phyloP scores from a whole-genome alignment of 352 stramenopile genomes.

The Nothophytophthora sp. region DNA sequence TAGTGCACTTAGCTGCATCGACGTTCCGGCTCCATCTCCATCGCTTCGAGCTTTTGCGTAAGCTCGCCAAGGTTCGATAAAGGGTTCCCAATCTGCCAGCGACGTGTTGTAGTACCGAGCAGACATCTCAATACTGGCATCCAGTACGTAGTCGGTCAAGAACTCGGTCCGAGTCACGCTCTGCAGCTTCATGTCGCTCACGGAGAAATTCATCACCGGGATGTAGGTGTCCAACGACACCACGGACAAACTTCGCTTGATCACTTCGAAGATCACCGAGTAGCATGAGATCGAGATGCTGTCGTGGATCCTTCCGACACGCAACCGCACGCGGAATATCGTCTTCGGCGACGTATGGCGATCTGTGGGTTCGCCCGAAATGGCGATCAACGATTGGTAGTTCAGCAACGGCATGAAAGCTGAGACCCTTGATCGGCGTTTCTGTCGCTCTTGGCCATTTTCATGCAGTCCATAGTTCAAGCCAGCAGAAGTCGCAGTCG shows the following conservation, averaged over 20 bases:
- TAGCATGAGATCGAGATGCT: conserved; percentile 67
- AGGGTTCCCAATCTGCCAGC: conserved; percentile 87
- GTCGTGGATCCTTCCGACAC: conserved; percentile 77
- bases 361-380: conserved; percentile 46
- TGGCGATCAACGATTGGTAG: conserved; percentile 72
- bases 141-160: conserved; percentile 55
- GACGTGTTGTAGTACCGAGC: conserved; percentile 89
- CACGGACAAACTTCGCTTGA: conserved; percentile 88
- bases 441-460: conserved; percentile 34
- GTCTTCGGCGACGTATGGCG: conserved; percentile 39
- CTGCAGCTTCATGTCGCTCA: conserved; percentile 84
- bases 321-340: conserved; percentile 65
- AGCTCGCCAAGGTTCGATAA: conserved; percentile 82
- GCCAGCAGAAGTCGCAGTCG: conserved; percentile 64
- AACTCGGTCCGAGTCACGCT: conserved; percentile 75
- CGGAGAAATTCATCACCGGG: conserved; percentile 87
- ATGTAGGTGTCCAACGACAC: conserved; percentile 90
- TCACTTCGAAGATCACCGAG: conserved; percentile 87
- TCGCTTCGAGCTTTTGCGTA: conserved; percentile 71
- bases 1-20: conserved; percentile 79
- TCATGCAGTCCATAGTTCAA: conserved; percentile 30
- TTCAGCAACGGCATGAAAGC: conserved; percentile 64
- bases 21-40: conserved; percentile 52
- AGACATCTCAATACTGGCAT: conserved; percentile 80
- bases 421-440: conserved; percentile 44